Evolutionary conservation across 257 asterid genomes (phyloP).

Genomic region (Solanum infundibuliforme): DNA sequence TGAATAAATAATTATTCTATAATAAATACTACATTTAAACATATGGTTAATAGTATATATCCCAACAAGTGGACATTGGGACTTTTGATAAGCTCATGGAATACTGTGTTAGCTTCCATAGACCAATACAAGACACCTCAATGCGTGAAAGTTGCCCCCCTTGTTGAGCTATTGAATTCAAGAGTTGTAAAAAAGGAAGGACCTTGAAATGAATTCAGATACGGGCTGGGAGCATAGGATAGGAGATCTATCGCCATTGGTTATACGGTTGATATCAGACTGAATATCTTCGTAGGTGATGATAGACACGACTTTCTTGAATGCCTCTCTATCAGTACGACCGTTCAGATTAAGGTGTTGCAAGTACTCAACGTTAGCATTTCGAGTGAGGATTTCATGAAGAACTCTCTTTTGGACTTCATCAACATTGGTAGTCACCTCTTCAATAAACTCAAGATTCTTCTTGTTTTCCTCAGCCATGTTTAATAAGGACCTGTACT

Average conservation of each 20-base stretch:
- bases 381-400: slow-evolving; percentile 16
- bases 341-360: slow-evolving; percentile 15
- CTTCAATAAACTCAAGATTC: background rate
- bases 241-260: slow-evolving; percentile 19
- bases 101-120: too few species aligned
- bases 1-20: too few species aligned
- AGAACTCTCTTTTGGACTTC: slow-evolving; percentile 25
- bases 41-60: too few species aligned
- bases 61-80: too few species aligned
- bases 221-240: slow-evolving; percentile 24
- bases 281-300: slow-evolving; percentile 27
- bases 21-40: too few species aligned
- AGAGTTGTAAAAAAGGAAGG: background rate
- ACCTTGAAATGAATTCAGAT: slow-evolving; percentile 23
- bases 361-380: slow-evolving; percentile 28
- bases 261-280: slow-evolving; percentile 13
- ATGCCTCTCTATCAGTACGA: slow-evolving; percentile 17
- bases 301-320: slow-evolving; percentile 22
- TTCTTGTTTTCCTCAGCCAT: too few species aligned
- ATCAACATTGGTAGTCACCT: slow-evolving; percentile 17
- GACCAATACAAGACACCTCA: too few species aligned
- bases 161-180: too few species aligned
- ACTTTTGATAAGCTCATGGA: too few species aligned
- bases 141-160: too few species aligned
- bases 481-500: too few species aligned